Evolutionary conservation across 2,329 filamentous ascomycete genomes (phyloP), one percentile per base, ranked within the genome.

Genomic region (Colletotrichum sansevieriae): DNA sequence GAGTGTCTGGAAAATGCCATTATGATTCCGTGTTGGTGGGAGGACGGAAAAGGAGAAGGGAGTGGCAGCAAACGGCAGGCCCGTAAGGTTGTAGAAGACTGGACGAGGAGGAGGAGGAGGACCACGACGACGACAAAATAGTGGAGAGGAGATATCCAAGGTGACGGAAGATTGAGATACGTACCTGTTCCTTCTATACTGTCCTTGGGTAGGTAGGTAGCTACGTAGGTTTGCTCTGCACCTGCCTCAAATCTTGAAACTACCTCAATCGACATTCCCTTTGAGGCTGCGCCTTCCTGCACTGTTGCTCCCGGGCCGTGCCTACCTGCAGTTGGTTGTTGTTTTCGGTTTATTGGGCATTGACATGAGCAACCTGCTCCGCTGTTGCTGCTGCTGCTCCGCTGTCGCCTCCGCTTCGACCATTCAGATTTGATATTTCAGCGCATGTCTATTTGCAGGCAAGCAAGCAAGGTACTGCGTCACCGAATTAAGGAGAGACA

Each of bases 301-400:
- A 47, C 44, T 60, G 44, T 47, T 44, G 22, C 29, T 54, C 29
- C 55, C 41, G 49, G 47, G 55, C 49, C 47, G 55, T 54, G 62
- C 62, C 65, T 69, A 12, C 62, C 56, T 69, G 63, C 41, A 65
- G 55, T 52, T 29, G 18, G 35, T 8, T 46, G 52, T 65, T 63
- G 46, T n/a, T 47, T 54, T 33, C 29, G 43, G 57, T 62, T 29
- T 41, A 13, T 33, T 49, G 22, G 46, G 35, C 25, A 25, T 51
- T 49, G 44, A 54, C n/a, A 49, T 18, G 39, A 55, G 6, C 10
- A 13, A 58, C 37, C 35, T 29, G 29, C 20, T 20, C 25, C 18
- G 51, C 37, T 39, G 37, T 11, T 39, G 10, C 37, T 13, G 10
- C 11, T 39, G 11, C 37, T 12, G 11, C 10, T 39, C 37, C 13